Evolutionary conservation across 352 stramenopile species (phyloP), one percentile per base, ranked within the genome.

Genomic region (Globisporangium echinulatum): DNA sequence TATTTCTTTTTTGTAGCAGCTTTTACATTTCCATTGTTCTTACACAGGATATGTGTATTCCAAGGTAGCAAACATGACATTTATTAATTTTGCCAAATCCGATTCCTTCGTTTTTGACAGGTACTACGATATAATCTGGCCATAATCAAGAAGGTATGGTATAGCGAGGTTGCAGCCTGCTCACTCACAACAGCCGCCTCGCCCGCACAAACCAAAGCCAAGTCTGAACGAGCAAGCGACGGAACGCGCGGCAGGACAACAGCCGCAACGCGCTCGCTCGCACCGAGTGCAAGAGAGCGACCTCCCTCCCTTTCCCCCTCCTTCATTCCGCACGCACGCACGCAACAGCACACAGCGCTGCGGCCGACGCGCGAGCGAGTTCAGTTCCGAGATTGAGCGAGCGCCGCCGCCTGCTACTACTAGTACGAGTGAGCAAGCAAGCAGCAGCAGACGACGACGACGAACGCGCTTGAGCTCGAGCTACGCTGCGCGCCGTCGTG

Each of bases 251-350:
- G 40, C 40, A 50, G 15, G 14, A 50, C 46, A 50, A 50, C 40
- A 44, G 3, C 11, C 40, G 7, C 7, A 33, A 33, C 25, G 25
- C 25, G 25, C 25, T 33, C 25, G 25, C 25, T 33, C 43, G 43
- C 43, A 48, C 43, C n/a, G 43, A 56, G 58, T 36, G 44, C 54
- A 59, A 59, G 54, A 58, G 44, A 63, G 58, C 50, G 58, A 49
- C 40, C 14, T 38, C 40, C 52, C 37, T n/a, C 42, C 39, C 40
- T 51, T 51, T 49, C 14, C 54, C 40, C 54, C 42, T 49, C 42
- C 25, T 55, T 46, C 50, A 33, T 3, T 33, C 40, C n/a, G 39
- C 52, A 50, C 46, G 38, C 15, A 39, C 47, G 33, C 43, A 39
- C 38, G 44, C 54, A n/a, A 40, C 52, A 10, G 7, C 36, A 3